These are phyloP conservation scores for Gynostemma pentaphyllum DNA, from an alignment of 306 rosid genomes.

Conservation along the genomic window DNA sequence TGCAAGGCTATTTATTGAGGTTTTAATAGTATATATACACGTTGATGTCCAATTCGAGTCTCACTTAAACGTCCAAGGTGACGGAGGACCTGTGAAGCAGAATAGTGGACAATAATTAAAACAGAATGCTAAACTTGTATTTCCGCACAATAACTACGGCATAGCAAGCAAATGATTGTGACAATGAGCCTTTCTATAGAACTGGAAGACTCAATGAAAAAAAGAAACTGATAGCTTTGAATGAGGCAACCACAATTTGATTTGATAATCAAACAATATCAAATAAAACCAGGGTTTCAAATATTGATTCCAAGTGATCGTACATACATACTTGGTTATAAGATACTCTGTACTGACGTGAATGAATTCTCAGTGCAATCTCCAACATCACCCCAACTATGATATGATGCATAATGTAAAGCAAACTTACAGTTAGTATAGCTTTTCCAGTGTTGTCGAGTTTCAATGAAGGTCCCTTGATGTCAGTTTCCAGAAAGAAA, in stretches of 20 bases:
- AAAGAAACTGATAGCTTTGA: neutral
- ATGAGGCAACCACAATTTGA: neutral
- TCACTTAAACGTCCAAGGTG: slow-evolving; percentile 88
- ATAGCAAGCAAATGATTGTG: neutral
- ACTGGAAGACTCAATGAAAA: neutral
- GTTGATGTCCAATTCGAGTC: slow-evolving; percentile 70
- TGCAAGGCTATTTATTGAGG: slow-evolving; percentile 29
- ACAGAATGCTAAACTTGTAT: neutral
- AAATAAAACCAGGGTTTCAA: neutral
- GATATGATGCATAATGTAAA: neutral
- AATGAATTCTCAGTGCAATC: neutral
- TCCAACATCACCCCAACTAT: neutral
- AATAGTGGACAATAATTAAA: neutral
- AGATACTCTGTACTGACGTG: neutral
- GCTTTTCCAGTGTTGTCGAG: slow-evolving; percentile 90
- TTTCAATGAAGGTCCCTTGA: slow-evolving; percentile 77
- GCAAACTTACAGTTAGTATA: slow-evolving; percentile 54
- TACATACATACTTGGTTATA: neutral
- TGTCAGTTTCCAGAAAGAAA: slow-evolving; percentile 74
- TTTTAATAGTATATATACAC: slow-evolving; percentile 58
- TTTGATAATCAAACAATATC: neutral
- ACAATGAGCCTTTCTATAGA: neutral
- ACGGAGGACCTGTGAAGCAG: slow-evolving; percentile 66
- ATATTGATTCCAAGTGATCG: neutral
- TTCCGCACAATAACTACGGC: neutral